Percentiles rank a stretch among this genome's conserved stretches.
Evolutionary conservation across 2,329 filamentous ascomycete genomes (phyloP).

Genomic region (Fusarium proliferatum): DNA sequence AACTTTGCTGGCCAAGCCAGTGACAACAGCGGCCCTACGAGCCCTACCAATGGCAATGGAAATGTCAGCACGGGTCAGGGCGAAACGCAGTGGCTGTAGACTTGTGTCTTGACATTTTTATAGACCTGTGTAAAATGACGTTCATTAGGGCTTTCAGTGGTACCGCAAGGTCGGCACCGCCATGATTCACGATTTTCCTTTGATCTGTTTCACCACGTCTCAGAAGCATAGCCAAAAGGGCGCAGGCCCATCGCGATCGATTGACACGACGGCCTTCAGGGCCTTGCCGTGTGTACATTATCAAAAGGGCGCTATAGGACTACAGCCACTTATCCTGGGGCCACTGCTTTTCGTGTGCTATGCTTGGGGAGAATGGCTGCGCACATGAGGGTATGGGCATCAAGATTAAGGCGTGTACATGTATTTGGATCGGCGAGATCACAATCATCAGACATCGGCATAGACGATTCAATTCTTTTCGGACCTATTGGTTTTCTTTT

Average conservation of each 20-base stretch:
- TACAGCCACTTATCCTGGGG: constrained; percentile 36
- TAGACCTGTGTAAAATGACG: constrained; percentile 50
- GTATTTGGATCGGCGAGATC: constrained; percentile 48
- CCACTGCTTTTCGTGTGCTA: constrained; percentile 24
- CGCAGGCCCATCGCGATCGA: constrained; percentile 38
- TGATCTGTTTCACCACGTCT: constrained; percentile 50
- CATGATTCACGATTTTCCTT: constrained; percentile 57
- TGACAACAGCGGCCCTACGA: constrained; percentile 20
- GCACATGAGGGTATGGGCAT: constrained; percentile 23
- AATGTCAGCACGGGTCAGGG: constrained; percentile 40
- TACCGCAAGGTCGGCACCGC: constrained; percentile 51
- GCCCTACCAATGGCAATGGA: constrained; percentile 23
- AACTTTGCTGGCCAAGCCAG: constrained; percentile 26
- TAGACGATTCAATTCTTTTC: constrained; percentile 44
- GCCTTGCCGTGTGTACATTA: constrained; percentile 52
- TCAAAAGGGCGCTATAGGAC: constrained; percentile 42
- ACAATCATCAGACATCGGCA: constrained; percentile 40
- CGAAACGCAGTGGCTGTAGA: constrained; percentile 55
- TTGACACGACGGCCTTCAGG: constrained; percentile 44
- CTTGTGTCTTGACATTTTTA: constrained; percentile 36
- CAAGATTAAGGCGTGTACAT: constrained; percentile 47
- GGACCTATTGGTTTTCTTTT: constrained; percentile 34
- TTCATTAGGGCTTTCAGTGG: constrained; percentile 38
- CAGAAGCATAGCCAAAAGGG: constrained; percentile 42
- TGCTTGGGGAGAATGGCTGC: constrained; percentile 29